Percentiles rank a stretch among this genome's conserved stretches.
phyloP scores from a whole-genome alignment of 1,139 yeast species.

The Wickerhamomyces sp. region DNA sequence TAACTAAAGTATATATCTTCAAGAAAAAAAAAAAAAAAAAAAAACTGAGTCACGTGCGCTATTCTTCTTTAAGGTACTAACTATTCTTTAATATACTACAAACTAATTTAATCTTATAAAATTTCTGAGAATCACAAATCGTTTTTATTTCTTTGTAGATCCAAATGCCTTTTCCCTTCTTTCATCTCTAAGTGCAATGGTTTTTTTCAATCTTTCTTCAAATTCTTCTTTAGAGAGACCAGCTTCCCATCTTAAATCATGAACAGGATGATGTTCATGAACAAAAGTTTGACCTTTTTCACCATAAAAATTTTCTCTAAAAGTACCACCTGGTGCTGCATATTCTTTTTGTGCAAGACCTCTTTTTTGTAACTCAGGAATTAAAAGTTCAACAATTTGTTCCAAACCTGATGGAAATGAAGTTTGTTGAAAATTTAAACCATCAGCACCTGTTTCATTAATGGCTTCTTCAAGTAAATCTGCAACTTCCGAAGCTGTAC shows the following conservation, averaged over 20 bases:
- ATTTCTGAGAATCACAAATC: too few species aligned
- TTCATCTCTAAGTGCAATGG: conserved; percentile 1
- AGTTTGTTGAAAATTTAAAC: conserved; percentile 32
- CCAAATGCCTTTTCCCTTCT: not conserved
- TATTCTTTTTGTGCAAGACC: conserved; percentile 32
- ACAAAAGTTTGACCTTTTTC: conserved; percentile 26
- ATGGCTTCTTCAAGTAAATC: conserved; percentile 31
- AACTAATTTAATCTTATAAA: too few species aligned
- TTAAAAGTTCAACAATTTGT: conserved; percentile 28
- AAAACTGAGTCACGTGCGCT: too few species aligned
- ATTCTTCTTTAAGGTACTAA: too few species aligned
- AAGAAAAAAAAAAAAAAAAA: not conserved
- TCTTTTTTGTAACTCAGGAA: conserved; percentile 33
- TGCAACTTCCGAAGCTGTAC: conserved; percentile 18
- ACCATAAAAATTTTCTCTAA: conserved; percentile 24
- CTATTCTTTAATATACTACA: too few species aligned
- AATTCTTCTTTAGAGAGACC: conserved; percentile 35
- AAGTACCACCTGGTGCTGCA: conserved; percentile 26
- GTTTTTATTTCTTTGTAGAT: too few species aligned
- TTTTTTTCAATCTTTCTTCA: conserved; percentile 21
- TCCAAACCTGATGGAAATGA: conserved; percentile 31
- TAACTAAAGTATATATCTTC: not conserved
- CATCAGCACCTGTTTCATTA: conserved; percentile 31
- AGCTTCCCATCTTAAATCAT: conserved; percentile 35
- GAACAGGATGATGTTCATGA: conserved; percentile 34